Conservation (phyloP, 2,329 filamentous ascomycete genomes). For the Phialophora expanda region DNA sequence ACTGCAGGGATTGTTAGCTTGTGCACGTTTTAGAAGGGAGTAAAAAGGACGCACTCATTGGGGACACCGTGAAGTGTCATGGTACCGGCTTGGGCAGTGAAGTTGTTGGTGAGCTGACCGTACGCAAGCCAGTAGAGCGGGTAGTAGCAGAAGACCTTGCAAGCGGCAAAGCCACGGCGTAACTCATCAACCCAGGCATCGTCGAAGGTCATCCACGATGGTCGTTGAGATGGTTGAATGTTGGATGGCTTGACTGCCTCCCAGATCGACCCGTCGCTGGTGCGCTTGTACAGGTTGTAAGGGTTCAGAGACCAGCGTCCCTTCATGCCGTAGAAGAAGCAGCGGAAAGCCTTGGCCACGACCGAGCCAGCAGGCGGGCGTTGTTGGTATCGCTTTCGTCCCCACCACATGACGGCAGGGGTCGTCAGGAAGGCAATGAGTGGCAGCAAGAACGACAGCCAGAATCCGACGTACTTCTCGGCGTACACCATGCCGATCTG, state of each 20-base stretch:
- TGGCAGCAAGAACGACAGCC: constrained; percentile 72
- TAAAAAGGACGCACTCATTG: constrained; percentile 63
- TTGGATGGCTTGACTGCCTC: constrained; percentile 60
- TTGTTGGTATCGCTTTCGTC: constrained; percentile 67
- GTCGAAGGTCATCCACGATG: constrained; percentile 77
- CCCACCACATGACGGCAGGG: constrained; percentile 64
- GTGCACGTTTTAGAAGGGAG: not conserved
- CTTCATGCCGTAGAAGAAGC: constrained; percentile 66
- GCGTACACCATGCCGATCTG: constrained; percentile 61
- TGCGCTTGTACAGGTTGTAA: constrained; percentile 51
- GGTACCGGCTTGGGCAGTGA: constrained; percentile 58
- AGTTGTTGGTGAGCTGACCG: constrained; percentile 55
- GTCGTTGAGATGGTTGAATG: constrained; percentile 59
- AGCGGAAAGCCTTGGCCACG: constrained; percentile 67
- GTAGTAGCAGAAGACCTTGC: constrained; percentile 66
- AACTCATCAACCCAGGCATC: constrained; percentile 84
- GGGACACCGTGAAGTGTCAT: constrained; percentile 60
- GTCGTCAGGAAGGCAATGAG: constrained; percentile 66
- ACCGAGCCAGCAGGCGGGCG: constrained; percentile 74
- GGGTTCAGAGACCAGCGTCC: constrained; percentile 68
- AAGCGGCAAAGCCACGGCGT: constrained; percentile 69
- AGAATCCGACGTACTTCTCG: constrained; percentile 78
- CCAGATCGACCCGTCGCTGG: constrained; percentile 31
- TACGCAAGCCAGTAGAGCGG: constrained; percentile 58
- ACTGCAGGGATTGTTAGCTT: not conserved